These are phyloP conservation scores for Candida berthetii DNA, from an alignment of 805 yeast species.

Conservation along the genomic window DNA sequence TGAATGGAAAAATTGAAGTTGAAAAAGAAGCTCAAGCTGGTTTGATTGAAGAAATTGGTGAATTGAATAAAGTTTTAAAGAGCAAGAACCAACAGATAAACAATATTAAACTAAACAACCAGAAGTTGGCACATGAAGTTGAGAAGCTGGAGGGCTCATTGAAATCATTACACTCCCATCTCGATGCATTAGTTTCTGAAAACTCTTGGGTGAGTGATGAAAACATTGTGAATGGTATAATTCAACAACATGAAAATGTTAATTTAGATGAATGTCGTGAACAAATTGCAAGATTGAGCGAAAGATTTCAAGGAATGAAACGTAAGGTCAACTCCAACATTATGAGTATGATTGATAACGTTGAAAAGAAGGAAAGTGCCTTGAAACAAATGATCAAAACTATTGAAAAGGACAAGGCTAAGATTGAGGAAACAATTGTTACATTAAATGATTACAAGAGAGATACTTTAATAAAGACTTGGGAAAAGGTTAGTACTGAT, in stretches of 20 bases:
- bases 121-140: conserved; percentile 48
- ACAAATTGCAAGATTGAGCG: conserved; percentile 48
- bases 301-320: conserved; percentile 61
- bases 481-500: conserved; percentile 80
- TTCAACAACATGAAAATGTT: conserved; percentile 58
- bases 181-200: conserved; percentile 42
- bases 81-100: conserved; percentile 33
- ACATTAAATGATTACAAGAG: conserved; percentile 82
- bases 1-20: conserved; percentile 16
- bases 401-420: conserved; percentile 81
- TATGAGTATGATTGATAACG: conserved; percentile 87
- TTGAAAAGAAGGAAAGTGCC: conserved; percentile 78
- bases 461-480: conserved; percentile 76
- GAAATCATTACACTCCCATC: conserved; percentile 26
- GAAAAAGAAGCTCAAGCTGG: conserved; percentile 56
- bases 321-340: conserved; percentile 80
- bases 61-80: conserved; percentile 41
- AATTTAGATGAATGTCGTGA: conserved; percentile 58
- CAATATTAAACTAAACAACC: conserved; percentile 44
- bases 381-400: conserved; percentile 77
- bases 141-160: conserved; percentile 38
- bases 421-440: conserved; percentile 81
- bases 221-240: conserved; percentile 44
- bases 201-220: conserved; percentile 73
- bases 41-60: conserved; percentile 70